A percentile compares a stretch with the other conserved stretches of the same genome.
phyloP scores from a whole-genome alignment of 2,329 filamentous ascomycete species.

The Diaporthe sp. region DNA sequence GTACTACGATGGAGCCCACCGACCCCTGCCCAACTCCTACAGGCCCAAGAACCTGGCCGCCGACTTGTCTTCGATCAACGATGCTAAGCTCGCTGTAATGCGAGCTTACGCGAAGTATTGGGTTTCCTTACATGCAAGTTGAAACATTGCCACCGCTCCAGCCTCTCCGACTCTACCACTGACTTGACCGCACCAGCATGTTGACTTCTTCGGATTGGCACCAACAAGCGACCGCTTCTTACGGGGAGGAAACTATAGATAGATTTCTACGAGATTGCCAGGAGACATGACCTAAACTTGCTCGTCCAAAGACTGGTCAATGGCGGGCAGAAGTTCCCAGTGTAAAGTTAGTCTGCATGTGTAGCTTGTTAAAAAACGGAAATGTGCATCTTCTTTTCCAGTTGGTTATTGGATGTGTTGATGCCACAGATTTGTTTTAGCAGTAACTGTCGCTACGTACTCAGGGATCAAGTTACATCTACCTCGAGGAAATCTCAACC shows the following conservation, averaged over 20 bases:
- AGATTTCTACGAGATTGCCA: background rate
- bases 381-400: background rate
- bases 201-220: background rate
- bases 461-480: background rate
- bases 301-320: background rate
- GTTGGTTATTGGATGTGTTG: background rate
- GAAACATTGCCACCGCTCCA: background rate
- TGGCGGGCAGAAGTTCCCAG: background rate
- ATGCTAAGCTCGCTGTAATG: too few species aligned
- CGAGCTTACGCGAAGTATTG: too few species aligned
- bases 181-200: background rate
- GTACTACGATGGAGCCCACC: background rate
- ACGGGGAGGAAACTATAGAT: background rate
- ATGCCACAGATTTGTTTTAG: too few species aligned
- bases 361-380: background rate
- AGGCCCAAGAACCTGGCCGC: too few species aligned
- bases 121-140: background rate
- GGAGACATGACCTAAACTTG: background rate
- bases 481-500: background rate
- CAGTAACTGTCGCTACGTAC: background rate
- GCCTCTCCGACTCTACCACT: background rate
- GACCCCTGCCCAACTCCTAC: too few species aligned
- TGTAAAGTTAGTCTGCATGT: background rate
- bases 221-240: background rate
- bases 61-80: too few species aligned